phyloP scores from a whole-genome alignment of 805 yeast species.

The Nakazawaea anatomiae region DNA sequence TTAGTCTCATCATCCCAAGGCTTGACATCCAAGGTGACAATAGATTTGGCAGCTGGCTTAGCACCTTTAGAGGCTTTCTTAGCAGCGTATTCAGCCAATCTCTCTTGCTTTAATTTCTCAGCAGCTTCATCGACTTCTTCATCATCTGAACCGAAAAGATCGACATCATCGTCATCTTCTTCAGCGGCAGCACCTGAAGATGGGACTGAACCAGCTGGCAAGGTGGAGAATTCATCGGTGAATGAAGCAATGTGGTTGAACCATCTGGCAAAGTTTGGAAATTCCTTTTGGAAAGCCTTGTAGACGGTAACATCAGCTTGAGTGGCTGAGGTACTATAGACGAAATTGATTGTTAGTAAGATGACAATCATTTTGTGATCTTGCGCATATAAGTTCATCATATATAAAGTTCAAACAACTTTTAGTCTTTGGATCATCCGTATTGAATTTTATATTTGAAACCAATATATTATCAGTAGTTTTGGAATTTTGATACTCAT shows the following conservation, averaged over 20 bases:
- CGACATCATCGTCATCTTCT: constrained; percentile 90
- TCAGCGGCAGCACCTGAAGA: constrained; percentile 57
- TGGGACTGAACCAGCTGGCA: constrained; percentile 75
- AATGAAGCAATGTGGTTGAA: constrained; percentile 95
- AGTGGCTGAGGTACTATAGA: constrained; percentile 71
- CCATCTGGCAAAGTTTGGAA: constrained; percentile 97
- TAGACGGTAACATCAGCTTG: constrained; percentile 93
- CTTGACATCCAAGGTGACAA: constrained; percentile 95
- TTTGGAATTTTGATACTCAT: constrained; percentile 69
- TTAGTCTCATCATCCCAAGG: constrained; percentile 99
- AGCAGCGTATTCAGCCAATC: constrained; percentile 96
- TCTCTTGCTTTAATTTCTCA: constrained; percentile 94
- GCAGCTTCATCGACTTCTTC: constrained; percentile 96
- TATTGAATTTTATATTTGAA: too few species aligned
- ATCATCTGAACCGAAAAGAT: constrained; percentile 84
- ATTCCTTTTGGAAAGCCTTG: constrained; percentile 89
- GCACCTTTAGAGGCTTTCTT: constrained; percentile 97
- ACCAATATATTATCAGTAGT: constrained; percentile 3
- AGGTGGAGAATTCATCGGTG: constrained; percentile 74
- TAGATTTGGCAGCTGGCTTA: constrained; percentile 97
- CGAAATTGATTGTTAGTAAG: too few species aligned
- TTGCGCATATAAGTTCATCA: too few species aligned
- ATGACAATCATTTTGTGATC: too few species aligned
- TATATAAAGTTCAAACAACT: too few species aligned
- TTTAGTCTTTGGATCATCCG: too few species aligned